Evolutionary conservation across 441 rosid species (phyloP).

Genomic region (Erodium chrysanthum): DNA sequence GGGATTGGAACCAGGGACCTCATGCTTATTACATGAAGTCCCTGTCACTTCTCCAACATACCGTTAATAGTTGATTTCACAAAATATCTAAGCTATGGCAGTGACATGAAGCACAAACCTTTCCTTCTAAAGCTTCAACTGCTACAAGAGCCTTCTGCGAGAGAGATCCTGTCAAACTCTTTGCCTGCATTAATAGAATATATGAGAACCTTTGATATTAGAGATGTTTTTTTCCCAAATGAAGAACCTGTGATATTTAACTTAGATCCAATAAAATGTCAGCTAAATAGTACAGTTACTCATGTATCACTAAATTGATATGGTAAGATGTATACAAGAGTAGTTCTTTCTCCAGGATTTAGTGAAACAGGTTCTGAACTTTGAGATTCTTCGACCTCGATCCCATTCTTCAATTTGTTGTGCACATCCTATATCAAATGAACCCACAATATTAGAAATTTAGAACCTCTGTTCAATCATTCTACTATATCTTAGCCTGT

Average conservation of each 20-base stretch:
- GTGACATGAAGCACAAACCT: slow-evolving; percentile 40
- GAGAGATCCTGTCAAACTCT: slow-evolving; percentile 57
- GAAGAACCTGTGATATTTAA: background rate
- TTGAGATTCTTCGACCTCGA: slow-evolving; percentile 54
- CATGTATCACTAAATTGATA: slow-evolving; percentile 4
- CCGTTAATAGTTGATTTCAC: slow-evolving; percentile 10
- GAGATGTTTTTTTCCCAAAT: background rate
- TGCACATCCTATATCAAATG: slow-evolving; percentile 44
- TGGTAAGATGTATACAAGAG: slow-evolving; percentile 43
- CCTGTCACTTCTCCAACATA: background rate
- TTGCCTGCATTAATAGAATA: slow-evolving; percentile 42
- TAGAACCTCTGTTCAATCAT: slow-evolving; percentile 8
- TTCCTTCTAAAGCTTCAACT: slow-evolving; percentile 80
- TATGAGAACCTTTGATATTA: background rate
- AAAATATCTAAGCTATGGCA: background rate
- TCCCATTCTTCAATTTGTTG: slow-evolving; percentile 76
- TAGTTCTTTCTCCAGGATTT: slow-evolving; percentile 51
- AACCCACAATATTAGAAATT: slow-evolving; percentile 17
- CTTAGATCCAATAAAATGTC: background rate
- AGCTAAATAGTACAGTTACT: background rate
- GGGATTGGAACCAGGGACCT: background rate
- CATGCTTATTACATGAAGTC: background rate
- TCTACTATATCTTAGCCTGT: slow-evolving; percentile 15
- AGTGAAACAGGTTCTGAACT: slow-evolving; percentile 39
- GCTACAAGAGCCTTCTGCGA: slow-evolving; percentile 64